These are phyloP conservation scores for Boletus vinaceobasis DNA, from an alignment of 768 basidiomycete species.

Conservation along the genomic window DNA sequence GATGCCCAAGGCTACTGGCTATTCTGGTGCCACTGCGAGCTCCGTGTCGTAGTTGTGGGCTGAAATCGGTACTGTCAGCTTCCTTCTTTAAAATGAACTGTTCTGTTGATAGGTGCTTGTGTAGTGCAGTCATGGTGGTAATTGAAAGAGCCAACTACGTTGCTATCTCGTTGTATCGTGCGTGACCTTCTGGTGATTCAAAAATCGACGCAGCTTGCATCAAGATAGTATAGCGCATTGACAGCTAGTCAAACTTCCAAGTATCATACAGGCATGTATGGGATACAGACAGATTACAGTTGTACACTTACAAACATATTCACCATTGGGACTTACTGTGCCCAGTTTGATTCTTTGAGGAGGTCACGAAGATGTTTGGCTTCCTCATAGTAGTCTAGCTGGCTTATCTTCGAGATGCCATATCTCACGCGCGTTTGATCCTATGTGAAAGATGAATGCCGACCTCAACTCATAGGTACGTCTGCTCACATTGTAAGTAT, in stretches of 20 bases:
- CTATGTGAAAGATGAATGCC: conserved; percentile 36
- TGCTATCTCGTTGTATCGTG: background rate
- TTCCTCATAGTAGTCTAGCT: conserved; percentile 69
- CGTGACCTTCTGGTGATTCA: background rate
- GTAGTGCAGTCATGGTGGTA: background rate
- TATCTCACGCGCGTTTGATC: conserved; percentile 82
- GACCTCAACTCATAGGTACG: background rate
- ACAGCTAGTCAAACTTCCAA: background rate
- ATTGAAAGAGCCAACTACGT: background rate
- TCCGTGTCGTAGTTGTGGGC: conserved; percentile 6
- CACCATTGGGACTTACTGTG: conserved; percentile 21
- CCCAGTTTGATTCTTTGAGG: conserved; percentile 57
- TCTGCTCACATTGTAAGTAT: conserved; percentile 72
- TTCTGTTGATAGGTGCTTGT: background rate
- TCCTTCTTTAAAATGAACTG: background rate
- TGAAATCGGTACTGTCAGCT: background rate
- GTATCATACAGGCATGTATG: conserved; percentile 6
- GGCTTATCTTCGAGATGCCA: conserved; percentile 64
- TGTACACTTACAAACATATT: background rate
- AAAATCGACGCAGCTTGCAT: background rate
- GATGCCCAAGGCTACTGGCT: conserved; percentile 78
- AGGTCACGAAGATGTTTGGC: conserved; percentile 55
- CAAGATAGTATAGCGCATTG: background rate
- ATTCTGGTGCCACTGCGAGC: conserved; percentile 17
- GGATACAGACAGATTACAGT: background rate